Conservation (phyloP, 768 basidiomycete species). For the Nidularia sp. region DNA sequence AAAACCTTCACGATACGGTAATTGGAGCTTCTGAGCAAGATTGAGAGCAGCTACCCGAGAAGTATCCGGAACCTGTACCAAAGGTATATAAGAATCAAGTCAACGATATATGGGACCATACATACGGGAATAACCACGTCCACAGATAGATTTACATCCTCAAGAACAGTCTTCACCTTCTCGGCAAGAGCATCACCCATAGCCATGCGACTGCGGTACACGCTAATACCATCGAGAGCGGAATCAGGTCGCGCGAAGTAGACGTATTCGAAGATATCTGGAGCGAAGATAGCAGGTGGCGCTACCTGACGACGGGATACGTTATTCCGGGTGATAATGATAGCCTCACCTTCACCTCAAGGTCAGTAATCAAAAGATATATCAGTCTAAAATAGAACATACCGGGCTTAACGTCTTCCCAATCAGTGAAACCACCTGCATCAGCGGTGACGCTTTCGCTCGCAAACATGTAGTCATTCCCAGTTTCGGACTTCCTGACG, state of each 20-base stretch:
- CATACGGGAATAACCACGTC: constrained; percentile 95
- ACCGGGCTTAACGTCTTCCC: constrained; percentile 94
- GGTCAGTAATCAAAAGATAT: not conserved
- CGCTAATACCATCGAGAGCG: constrained; percentile 94
- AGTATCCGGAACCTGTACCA: constrained; percentile 83
- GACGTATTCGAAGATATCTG: constrained; percentile 98
- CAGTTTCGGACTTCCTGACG: constrained; percentile 50
- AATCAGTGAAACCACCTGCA: constrained; percentile 85
- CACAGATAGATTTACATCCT: constrained; percentile 62
- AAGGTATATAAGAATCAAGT: not conserved
- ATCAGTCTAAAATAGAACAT: constrained; percentile 10
- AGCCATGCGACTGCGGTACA: constrained; percentile 97
- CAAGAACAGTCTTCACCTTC: constrained; percentile 74
- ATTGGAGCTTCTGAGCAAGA: constrained; percentile 80
- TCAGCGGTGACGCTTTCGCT: constrained; percentile 97
- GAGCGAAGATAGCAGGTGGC: constrained; percentile 74
- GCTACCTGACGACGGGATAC: constrained; percentile 75
- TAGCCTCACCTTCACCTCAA: constrained; percentile 70
- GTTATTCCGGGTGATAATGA: constrained; percentile 85
- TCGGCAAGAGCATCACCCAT: constrained; percentile 96
- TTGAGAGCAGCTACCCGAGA: constrained; percentile 95
- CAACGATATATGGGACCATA: constrained; percentile 6
- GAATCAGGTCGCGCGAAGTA: constrained; percentile 99
- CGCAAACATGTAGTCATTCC: constrained; percentile 85
- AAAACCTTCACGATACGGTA: constrained; percentile 98